phyloP scores from a whole-genome alignment of 2,329 filamentous ascomycete genomes.

The Fusarium sp. region DNA sequence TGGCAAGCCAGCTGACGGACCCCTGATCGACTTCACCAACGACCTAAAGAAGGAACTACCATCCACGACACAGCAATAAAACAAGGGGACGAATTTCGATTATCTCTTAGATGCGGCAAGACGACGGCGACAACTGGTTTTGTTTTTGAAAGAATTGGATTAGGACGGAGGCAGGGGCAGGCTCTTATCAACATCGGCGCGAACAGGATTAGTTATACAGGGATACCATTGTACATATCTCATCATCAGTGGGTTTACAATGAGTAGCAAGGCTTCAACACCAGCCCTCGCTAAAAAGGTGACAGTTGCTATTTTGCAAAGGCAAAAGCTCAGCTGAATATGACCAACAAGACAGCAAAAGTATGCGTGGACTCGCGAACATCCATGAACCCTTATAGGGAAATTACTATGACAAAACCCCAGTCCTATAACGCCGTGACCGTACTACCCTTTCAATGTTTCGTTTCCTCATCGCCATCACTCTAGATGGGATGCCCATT shows the following conservation, averaged over 20 bases:
- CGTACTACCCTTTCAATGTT: conserved; percentile 28
- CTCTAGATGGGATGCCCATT: conserved; percentile 4
- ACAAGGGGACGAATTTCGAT: conserved; percentile 26
- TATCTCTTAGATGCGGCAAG: conserved; percentile 30
- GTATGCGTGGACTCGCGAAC: conserved; percentile 34
- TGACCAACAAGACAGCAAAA: conserved; percentile 26
- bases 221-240: conserved; percentile 42
- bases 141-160: conserved; percentile 36
- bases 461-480: conserved; percentile 13
- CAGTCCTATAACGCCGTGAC: conserved; percentile 46
- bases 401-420: conserved; percentile 35
- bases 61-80: conserved; percentile 41
- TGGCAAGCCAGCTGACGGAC: conserved; percentile 60
- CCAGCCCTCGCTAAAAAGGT: conserved; percentile 27
- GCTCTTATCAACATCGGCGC: conserved; percentile 45
- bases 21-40: conserved; percentile 67
- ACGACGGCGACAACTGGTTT: conserved; percentile 27
- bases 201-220: conserved; percentile 43
- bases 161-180: conserved; percentile 30
- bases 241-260: conserved; percentile 43
- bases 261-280: conserved; percentile 46
- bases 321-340: conserved; percentile 19
- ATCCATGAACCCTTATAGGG: conserved; percentile 33
- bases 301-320: conserved; percentile 25
- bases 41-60: conserved; percentile 66